Percentiles rank a stretch among this genome's conserved stretches.
Evolutionary conservation across 2,329 filamentous ascomycete species (phyloP).

Genomic region (Orbilia quercus): DNA sequence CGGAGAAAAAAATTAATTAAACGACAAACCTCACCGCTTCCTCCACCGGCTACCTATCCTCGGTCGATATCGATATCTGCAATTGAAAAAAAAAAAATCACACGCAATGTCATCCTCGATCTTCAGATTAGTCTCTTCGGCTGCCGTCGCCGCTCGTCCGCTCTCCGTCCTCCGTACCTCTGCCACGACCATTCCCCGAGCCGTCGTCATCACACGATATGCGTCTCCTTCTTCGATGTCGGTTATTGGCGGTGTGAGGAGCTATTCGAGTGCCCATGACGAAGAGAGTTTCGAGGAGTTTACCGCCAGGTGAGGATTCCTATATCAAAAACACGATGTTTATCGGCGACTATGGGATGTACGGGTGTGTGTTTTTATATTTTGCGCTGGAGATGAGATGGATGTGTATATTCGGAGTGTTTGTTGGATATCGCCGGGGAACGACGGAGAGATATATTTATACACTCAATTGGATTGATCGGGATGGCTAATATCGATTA

Average conservation of each 20-base stretch:
- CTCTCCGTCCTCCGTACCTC: conserved; percentile 65
- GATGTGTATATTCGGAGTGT: conserved; percentile 15
- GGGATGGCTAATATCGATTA: conserved; percentile 29
- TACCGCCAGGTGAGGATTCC: conserved; percentile 81
- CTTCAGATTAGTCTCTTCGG: conserved; percentile 68
- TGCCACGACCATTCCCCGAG: conserved; percentile 53
- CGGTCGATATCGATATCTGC: conserved; percentile 12
- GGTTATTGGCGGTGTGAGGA: conserved; percentile 69
- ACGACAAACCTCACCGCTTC: background rate
- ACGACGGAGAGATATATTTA: conserved; percentile 6
- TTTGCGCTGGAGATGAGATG: background rate
- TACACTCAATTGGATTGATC: conserved; percentile 7
- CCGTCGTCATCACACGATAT: conserved; percentile 55
- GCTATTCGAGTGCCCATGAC: conserved; percentile 73
- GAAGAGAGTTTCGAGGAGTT: conserved; percentile 99
- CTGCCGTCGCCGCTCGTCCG: conserved; percentile 68
- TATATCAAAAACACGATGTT: background rate
- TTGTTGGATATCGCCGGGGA: background rate
- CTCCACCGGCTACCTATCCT: background rate
- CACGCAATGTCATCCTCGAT: conserved; percentile 60
- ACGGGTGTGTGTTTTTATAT: too few relatives aligned
- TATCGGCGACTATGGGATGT: background rate
- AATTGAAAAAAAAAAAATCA: background rate
- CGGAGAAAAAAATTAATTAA: background rate
- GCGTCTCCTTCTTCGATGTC: conserved; percentile 61